A percentile compares a stretch with the other conserved stretches of the same genome.
These are phyloP conservation scores for Fusarium brevicatenulatum DNA, from an alignment of 2,329 filamentous ascomycete species.

Conservation along the genomic window DNA sequence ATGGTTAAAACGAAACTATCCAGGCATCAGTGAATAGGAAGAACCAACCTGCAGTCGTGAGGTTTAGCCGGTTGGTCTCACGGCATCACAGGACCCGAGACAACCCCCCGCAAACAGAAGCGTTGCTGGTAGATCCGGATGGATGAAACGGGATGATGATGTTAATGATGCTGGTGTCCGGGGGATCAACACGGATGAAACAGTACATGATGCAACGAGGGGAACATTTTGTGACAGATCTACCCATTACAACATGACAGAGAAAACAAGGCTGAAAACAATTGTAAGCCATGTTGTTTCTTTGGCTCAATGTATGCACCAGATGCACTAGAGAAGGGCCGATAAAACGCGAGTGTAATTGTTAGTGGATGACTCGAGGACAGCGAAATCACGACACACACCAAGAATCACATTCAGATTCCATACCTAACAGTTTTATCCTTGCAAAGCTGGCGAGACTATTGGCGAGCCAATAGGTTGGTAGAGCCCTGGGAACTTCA, in stretches of 20 bases:
- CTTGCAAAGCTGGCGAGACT: slow-evolving; percentile 17
- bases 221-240: slow-evolving; percentile 30
- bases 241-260: slow-evolving; percentile 12
- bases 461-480: slow-evolving; percentile 24
- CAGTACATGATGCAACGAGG: slow-evolving; percentile 32
- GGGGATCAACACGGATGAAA: slow-evolving; percentile 35
- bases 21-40: neutral
- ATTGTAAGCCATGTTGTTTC: neutral
- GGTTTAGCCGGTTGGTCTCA: neutral
- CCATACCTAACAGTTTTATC: neutral
- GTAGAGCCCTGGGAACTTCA: slow-evolving; percentile 9
- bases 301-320: neutral
- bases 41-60: neutral
- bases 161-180: slow-evolving; percentile 10
- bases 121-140: slow-evolving; percentile 21
- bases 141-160: slow-evolving; percentile 8
- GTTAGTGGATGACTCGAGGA: neutral
- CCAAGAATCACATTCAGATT: neutral
- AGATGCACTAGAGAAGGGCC: slow-evolving; percentile 20
- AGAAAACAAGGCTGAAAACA: slow-evolving; percentile 20
- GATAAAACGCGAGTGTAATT: slow-evolving; percentile 12
- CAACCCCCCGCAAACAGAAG: slow-evolving; percentile 28
- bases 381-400: neutral
- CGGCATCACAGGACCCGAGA: slow-evolving; percentile 21
- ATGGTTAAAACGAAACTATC: neutral